Conservation (phyloP, 805 yeast genomes). For the Wickerhamomyces sydowiorum region DNA sequence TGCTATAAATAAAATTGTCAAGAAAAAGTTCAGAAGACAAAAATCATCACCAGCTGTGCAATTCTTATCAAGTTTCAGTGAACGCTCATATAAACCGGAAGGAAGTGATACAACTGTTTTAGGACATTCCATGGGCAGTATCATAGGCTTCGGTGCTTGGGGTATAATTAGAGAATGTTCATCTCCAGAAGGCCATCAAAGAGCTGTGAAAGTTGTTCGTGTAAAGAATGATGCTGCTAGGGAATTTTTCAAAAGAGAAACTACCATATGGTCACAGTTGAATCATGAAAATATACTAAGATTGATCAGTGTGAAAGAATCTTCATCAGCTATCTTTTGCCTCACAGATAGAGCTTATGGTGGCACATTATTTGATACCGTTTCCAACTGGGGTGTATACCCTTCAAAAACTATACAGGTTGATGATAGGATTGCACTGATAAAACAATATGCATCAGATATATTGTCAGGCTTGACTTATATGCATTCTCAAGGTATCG, state of each 20-base stretch:
- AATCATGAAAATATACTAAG: constrained; percentile 63
- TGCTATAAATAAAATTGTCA: constrained; percentile 21
- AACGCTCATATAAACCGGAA: constrained; percentile 27
- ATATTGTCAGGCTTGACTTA: constrained; percentile 54
- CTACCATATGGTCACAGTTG: constrained; percentile 66
- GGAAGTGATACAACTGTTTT: constrained; percentile 66
- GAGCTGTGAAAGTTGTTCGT: constrained; percentile 61
- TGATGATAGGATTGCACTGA: constrained; percentile 27
- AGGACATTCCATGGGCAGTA: constrained; percentile 60
- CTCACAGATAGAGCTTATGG: constrained; percentile 62
- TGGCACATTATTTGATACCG: constrained; percentile 79
- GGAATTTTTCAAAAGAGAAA: constrained; percentile 62
- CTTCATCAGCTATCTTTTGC: constrained; percentile 61
- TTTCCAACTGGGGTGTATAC: constrained; percentile 57
- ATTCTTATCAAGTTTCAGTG: constrained; percentile 21
- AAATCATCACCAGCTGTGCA: constrained; percentile 21
- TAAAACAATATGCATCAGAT: constrained; percentile 41
- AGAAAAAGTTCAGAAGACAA: constrained; percentile 19
- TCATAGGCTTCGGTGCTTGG: constrained; percentile 88
- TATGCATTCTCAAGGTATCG: constrained; percentile 61
- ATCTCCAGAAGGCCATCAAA: constrained; percentile 22
- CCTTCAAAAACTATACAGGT: constrained; percentile 24
- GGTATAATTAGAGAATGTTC: constrained; percentile 75
- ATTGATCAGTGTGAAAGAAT: constrained; percentile 54
- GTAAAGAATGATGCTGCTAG: constrained; percentile 48